Evolutionary conservation across 257 asterid genomes (phyloP), one percentile per base, ranked within the genome.

Genomic region (Marsdenia floribunda): DNA sequence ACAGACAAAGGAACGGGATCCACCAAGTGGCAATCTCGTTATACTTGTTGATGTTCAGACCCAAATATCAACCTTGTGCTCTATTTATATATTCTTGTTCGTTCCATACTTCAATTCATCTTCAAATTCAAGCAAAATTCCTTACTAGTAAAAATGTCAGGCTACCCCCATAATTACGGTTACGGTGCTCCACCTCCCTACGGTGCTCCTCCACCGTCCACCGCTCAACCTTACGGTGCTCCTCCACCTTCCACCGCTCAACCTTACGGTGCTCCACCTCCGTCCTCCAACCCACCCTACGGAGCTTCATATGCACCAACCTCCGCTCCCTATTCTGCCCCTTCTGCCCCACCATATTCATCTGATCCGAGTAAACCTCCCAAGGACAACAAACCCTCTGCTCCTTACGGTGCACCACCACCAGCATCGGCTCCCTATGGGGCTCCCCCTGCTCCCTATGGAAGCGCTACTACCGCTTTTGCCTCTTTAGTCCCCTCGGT

Each of bases 401-500:
- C 71, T 57, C 77, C 81, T 2, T 77, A 77, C 49, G 81, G 74
- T 7, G 81, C 58, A 16, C 55, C 75, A 0, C 74, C 75, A 7
- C 66, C 76, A 44, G 12, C 49, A 1, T 68, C 83, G 16, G 83
- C 85, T 13, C 81, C 82, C 6, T 80, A 70, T 54, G 85, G 84
- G 14, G 85, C 88, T 35, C 91, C 95, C 3, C 72, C 80, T 0
- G 75, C 80, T 57, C 52, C 73, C 2, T 87, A 86, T 69, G 90
- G 87, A 5, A 86, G 72, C 22, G 44, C 87, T 1, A 86, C 83
- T 1, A 85, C 83, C 83, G 96, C 98, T 58, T 91, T 91, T 82
- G 86, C 89, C 0, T 13, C 93, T 15, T 87, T 88, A 5, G 78
- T 82, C 26, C 97, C 97, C 19, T 94, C 99, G 18, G 86, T 87